phyloP scores from a whole-genome alignment of 1,284 basidiomycete species.

The Ustilago esculenta region DNA sequence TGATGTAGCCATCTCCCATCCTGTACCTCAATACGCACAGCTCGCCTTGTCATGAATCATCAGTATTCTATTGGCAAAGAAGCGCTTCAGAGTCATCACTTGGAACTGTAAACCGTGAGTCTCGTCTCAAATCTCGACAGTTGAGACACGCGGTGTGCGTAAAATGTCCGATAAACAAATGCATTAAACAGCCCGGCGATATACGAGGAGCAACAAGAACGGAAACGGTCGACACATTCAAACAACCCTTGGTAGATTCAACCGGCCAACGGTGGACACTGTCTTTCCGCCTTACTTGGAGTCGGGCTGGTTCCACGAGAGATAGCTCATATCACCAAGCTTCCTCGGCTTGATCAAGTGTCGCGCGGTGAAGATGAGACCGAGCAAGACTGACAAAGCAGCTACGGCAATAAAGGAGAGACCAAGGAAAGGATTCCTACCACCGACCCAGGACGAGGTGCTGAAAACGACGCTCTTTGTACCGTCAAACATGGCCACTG shows the following conservation, averaged over 20 bases:
- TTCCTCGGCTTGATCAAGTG: conserved; percentile 92
- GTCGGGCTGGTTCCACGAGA: conserved; percentile 63
- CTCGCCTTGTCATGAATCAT: too few relatives aligned
- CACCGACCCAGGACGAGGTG: conserved; percentile 97
- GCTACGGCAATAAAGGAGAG: conserved; percentile 94
- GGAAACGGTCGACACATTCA: too few relatives aligned
- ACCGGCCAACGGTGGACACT: too few relatives aligned
- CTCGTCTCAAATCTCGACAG: too few relatives aligned
- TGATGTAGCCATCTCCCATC: background rate
- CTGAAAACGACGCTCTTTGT: conserved; percentile 97
- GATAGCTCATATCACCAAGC: conserved; percentile 69
- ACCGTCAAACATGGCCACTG: conserved; percentile 87
- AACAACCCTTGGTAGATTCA: too few relatives aligned
- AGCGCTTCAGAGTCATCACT: too few relatives aligned
- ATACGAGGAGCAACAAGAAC: too few relatives aligned
- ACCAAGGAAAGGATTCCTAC: conserved; percentile 95
- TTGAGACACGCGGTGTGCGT: too few relatives aligned
- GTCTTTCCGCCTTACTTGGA: conserved; percentile 16
- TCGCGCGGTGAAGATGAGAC: conserved; percentile 85
- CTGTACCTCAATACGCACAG: too few relatives aligned
- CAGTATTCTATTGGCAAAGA: too few relatives aligned
- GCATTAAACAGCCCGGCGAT: too few relatives aligned
- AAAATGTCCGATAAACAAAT: background rate
- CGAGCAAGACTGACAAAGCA: conserved; percentile 85
- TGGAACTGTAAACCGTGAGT: too few relatives aligned